A percentile compares a stretch with the other conserved stretches of the same genome.
Evolutionary conservation across 2,329 filamentous ascomycete genomes (phyloP).

Genomic region (Penicillium sp.): DNA sequence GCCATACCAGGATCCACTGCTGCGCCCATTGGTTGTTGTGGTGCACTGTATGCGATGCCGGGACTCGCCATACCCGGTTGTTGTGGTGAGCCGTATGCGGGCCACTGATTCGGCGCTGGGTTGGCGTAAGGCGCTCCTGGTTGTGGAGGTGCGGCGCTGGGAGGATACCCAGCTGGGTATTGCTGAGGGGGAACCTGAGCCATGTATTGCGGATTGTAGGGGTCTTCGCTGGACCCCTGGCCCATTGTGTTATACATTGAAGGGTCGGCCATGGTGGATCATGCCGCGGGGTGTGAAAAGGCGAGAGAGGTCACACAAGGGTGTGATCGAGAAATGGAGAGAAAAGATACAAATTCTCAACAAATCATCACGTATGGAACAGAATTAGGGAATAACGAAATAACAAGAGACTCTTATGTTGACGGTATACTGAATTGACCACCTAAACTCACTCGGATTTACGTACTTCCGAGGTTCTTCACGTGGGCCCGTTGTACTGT

Average conservation of each 20-base stretch:
- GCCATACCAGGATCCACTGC: constrained; percentile 36
- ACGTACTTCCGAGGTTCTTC: constrained; percentile 27
- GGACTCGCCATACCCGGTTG: constrained; percentile 25
- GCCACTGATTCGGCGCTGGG: constrained; percentile 32
- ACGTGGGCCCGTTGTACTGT: constrained; percentile 11
- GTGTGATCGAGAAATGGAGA: constrained; percentile 3
- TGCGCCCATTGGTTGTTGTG: constrained; percentile 25
- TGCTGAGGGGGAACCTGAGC: constrained; percentile 53
- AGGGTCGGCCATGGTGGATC: constrained; percentile 43
- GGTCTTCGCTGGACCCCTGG: constrained; percentile 47
- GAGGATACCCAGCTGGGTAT: constrained; percentile 34
- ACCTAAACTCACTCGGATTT: constrained; percentile 34
- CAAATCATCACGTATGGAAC: not conserved
- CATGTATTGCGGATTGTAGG: constrained; percentile 51
- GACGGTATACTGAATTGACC: constrained; percentile 33
- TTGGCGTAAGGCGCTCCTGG: constrained; percentile 37
- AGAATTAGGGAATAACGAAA: not conserved
- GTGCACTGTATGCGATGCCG: constrained; percentile 28
- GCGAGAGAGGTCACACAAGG: not conserved
- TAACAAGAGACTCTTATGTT: constrained; percentile 16
- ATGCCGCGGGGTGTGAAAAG: constrained; percentile 22
- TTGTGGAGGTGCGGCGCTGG: constrained; percentile 40
- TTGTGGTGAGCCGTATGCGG: constrained; percentile 29
- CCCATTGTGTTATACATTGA: constrained; percentile 42
- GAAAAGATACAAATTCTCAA: constrained; percentile 7